These are phyloP conservation scores for Blastosporella zonata DNA, from an alignment of 1,284 basidiomycete species.

Conservation along the genomic window DNA sequence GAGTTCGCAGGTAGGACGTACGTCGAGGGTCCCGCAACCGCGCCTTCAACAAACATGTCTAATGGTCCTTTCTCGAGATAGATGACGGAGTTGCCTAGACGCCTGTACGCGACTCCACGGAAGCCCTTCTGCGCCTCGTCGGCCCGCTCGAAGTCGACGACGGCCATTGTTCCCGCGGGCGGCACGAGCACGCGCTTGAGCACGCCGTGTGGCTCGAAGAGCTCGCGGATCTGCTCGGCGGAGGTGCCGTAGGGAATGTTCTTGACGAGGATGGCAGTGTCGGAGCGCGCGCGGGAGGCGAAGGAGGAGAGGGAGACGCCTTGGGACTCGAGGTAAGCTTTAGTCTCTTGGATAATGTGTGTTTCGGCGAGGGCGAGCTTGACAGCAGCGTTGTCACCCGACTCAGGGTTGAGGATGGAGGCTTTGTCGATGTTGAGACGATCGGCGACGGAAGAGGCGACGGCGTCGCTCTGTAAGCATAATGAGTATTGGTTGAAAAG, in stretches of 20 bases:
- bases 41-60: slow-evolving; percentile 64
- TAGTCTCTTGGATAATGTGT: slow-evolving; percentile 93
- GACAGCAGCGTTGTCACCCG: slow-evolving; percentile 74
- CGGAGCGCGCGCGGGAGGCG: slow-evolving; percentile 56
- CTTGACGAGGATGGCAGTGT: slow-evolving; percentile 90
- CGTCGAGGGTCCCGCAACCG: slow-evolving; percentile 21
- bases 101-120: slow-evolving; percentile 80
- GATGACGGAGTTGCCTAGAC: slow-evolving; percentile 85
- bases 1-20: slow-evolving; percentile 10
- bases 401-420: slow-evolving; percentile 81
- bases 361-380: slow-evolving; percentile 96
- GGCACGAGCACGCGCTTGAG: slow-evolving; percentile 83
- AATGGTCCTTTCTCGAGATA: slow-evolving; percentile 93
- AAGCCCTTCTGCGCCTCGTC: slow-evolving; percentile 78
- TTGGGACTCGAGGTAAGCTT: slow-evolving; percentile 78
- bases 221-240: slow-evolving; percentile 65
- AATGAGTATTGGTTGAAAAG: slow-evolving; percentile 11
- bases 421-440: slow-evolving; percentile 83
- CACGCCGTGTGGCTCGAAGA: slow-evolving; percentile 80
- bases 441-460: slow-evolving; percentile 79
- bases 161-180: slow-evolving; percentile 91
- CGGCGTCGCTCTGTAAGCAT: slow-evolving; percentile 74
- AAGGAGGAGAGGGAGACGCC: slow-evolving; percentile 66
- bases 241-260: slow-evolving; percentile 95
- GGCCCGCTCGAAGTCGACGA: slow-evolving; percentile 81